Conservation (phyloP, 768 basidiomycete genomes). For the Rhodotorula sphaerocarpa region DNA sequence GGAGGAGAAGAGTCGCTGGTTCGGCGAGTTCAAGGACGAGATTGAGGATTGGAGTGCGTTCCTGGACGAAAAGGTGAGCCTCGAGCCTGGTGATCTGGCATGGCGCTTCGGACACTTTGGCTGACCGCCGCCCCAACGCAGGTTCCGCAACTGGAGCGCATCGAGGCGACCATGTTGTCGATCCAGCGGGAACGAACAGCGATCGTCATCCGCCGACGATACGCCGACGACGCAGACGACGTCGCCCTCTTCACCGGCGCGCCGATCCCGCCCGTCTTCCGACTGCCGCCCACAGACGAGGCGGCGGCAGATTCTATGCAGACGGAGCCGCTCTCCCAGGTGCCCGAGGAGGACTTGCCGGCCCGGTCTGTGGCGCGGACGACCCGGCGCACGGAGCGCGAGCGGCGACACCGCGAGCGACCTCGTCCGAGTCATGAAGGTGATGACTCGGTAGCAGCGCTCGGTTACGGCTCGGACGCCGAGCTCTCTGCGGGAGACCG, state of each 20-base stretch:
- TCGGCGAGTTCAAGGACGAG: constrained; percentile 45
- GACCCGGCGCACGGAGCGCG: constrained; percentile 39
- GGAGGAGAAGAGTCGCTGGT: constrained; percentile 47
- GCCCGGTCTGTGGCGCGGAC: constrained; percentile 41
- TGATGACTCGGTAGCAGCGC: constrained; percentile 8
- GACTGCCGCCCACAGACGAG: not conserved
- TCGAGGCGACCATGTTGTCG: constrained; percentile 42
- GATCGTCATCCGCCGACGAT: constrained; percentile 36
- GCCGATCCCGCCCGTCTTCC: constrained; percentile 14
- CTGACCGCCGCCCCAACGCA: constrained; percentile 7
- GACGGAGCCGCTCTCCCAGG: constrained; percentile 34
- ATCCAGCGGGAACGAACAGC: constrained; percentile 37
- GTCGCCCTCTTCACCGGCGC: constrained; percentile 38
- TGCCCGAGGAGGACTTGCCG: constrained; percentile 31
- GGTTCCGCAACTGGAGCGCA: constrained; percentile 45
- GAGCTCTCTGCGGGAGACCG: constrained; percentile 24
- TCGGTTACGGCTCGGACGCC: constrained; percentile 27
- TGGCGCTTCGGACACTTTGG: not conserved
- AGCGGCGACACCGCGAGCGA: constrained; percentile 23
- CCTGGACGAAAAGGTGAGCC: constrained; percentile 46
- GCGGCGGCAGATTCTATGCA: too few relatives aligned
- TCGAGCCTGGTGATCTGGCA: not conserved
- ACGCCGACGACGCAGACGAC: constrained; percentile 38
- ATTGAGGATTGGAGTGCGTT: constrained; percentile 47
- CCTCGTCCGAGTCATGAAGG: not conserved